Evolutionary conservation across 345 rosid genomes (phyloP), one percentile per base, ranked within the genome.

Genomic region (Hibiscus trionum): DNA sequence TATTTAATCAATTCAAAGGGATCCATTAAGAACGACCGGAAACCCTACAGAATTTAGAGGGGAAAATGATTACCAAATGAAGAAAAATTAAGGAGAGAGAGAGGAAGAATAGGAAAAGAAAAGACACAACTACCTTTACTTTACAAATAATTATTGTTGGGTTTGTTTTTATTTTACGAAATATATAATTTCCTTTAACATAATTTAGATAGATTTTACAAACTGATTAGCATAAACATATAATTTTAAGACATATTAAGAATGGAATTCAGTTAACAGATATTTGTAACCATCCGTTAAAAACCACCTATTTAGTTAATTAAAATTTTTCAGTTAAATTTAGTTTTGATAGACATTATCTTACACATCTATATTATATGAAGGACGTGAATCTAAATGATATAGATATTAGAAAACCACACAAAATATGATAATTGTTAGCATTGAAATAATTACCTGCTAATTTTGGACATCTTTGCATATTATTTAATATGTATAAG

Each of bases 41-140:
- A 84, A 75, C 84, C 83, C 85, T 77, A n/a, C 6, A 74, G 72
- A 74, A 73, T 77, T 76, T 72, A 77, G 84, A 56, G 79, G 55
- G 63, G 58, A 44, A 56, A 15, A 63, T 52, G 70, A 57, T 69
- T 6, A 56, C 35, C 21, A 24, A 57, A 75, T 62, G 66, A 57
- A 31, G 50, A 63, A 69, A 68, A 56, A n/a, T 6, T 56, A 21
- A 55, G 6, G 0, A 57, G 15, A 10, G 61, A 57, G 61, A 24
- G 60, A 64, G 19, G 61, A 2, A 73, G 11, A 61, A 14, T 0
- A 4, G 19, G 19, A 47, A 15, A 65, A 52, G 27, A 69, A 66
- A 12, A 70, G 78, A 72, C 66, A 53, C 33, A 68, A 72, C 70
- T 16, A 49, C 69, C 80, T 74, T 72, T 7, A 37, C 83, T 77